These are phyloP conservation scores for Lichtheimia hyalospora DNA, from an alignment of 371 early-diverging fungal species.

Conservation along the genomic window DNA sequence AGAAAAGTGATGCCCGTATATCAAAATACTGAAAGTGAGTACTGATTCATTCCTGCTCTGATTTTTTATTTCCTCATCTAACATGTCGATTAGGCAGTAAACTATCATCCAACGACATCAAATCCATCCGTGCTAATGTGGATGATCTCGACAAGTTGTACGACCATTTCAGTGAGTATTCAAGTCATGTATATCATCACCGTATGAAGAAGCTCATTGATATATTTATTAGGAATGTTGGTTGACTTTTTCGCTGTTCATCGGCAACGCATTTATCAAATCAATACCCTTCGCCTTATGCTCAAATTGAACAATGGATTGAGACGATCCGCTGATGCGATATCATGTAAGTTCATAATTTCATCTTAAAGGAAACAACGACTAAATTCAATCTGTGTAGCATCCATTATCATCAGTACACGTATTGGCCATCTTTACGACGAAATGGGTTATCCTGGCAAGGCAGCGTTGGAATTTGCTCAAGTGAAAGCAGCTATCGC, in stretches of 20 bases:
- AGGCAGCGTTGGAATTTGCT: constrained; percentile 56
- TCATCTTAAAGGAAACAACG: too few relatives aligned
- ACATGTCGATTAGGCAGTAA: neutral
- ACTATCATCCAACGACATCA: constrained; percentile 3
- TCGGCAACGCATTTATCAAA: constrained; percentile 41
- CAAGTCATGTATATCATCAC: neutral
- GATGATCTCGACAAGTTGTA: constrained; percentile 44
- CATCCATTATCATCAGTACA: constrained; percentile 49
- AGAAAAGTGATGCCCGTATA: constrained; percentile 25
- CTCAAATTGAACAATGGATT: constrained; percentile 48
- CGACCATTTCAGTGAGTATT: constrained; percentile 32
- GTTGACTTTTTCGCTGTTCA: constrained; percentile 49
- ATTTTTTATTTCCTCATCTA: neutral
- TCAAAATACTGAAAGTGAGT: neutral
- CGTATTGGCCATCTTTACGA: constrained; percentile 55
- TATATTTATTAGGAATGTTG: constrained; percentile 23
- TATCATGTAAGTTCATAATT: constrained; percentile 18
- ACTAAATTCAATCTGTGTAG: constrained; percentile 17
- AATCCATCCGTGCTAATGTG: constrained; percentile 3
- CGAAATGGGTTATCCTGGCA: constrained; percentile 67
- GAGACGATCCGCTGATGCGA: constrained; percentile 22
- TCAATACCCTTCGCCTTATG: constrained; percentile 44
- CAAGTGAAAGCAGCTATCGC: constrained; percentile 44
- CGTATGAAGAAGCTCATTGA: neutral
- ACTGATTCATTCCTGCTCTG: neutral